Evolutionary conservation across 2,329 filamentous ascomycete species (phyloP).

Genomic region (Aplosporella prunicola): DNA sequence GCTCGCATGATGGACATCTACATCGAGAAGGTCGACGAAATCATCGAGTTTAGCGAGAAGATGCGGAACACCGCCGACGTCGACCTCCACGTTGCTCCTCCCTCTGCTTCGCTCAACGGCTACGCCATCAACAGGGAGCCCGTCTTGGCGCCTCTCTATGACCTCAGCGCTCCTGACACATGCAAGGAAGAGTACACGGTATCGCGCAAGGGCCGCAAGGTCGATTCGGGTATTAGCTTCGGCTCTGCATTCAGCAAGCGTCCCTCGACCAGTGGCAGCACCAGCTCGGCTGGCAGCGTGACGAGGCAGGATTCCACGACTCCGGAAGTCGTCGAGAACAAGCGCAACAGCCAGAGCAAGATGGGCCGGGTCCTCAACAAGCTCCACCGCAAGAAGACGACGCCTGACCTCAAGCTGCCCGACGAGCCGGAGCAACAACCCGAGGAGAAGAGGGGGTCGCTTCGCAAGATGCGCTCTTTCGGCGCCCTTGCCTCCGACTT

Average conservation of each 20-base stretch:
- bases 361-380: constrained; percentile 2
- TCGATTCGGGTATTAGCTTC: constrained; percentile 56
- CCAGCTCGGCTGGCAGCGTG: constrained; percentile 11
- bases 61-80: constrained; percentile 6
- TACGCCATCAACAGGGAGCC: constrained; percentile 43
- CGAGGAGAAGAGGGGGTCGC: constrained; percentile 21
- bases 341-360: constrained; percentile 29
- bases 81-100: constrained; percentile 4
- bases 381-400: constrained; percentile 6
- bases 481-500: constrained; percentile 18
- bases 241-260: constrained; percentile 24
- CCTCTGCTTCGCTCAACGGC: too few species aligned
- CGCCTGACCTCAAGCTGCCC: background rate
- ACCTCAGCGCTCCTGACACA: background rate
- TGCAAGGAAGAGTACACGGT: constrained; percentile 11
- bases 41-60: constrained; percentile 37
- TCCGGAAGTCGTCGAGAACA: constrained; percentile 15
- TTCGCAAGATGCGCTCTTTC: constrained; percentile 28
- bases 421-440: constrained; percentile 8
- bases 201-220: constrained; percentile 44
- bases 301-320: constrained; percentile 19
- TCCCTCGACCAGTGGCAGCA: constrained; percentile 21
- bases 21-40: constrained; percentile 47
- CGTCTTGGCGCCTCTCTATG: constrained; percentile 25
- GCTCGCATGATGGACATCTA: constrained; percentile 47